A percentile compares a stretch with the other conserved stretches of the same genome.
These are phyloP conservation scores for Syzygium aqueum DNA, from an alignment of 345 rosid species.

Conservation along the genomic window DNA sequence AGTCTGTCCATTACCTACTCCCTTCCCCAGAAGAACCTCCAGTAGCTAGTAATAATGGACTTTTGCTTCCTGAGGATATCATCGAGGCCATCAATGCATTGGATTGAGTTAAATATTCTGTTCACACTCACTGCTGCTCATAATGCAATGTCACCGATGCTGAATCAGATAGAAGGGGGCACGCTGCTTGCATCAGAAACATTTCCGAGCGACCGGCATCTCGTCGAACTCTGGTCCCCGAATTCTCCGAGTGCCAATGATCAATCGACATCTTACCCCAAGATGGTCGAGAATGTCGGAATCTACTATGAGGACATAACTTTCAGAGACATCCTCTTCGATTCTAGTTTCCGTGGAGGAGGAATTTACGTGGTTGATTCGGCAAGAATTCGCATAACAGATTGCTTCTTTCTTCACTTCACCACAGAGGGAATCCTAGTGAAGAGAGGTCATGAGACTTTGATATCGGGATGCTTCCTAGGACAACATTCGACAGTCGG, in stretches of 20 bases:
- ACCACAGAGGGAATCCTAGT: constrained; percentile 53
- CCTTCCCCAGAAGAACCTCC: background rate
- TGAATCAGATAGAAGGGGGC: constrained; percentile 54
- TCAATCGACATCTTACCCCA: background rate
- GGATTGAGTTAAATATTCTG: background rate
- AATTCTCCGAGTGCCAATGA: constrained; percentile 1
- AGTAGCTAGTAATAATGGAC: background rate
- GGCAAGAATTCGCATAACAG: constrained; percentile 35
- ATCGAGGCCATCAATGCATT: background rate
- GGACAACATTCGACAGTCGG: constrained; percentile 61
- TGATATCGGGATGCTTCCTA: constrained; percentile 40
- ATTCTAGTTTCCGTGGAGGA: constrained; percentile 54
- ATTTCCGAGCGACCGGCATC: constrained; percentile 52
- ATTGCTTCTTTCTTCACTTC: constrained; percentile 64
- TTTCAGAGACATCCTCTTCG: constrained; percentile 52
- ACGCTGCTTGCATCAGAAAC: constrained; percentile 46
- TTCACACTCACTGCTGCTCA: background rate
- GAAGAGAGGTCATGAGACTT: constrained; percentile 59
- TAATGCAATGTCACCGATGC: background rate
- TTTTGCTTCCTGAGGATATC: background rate
- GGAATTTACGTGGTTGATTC: constrained; percentile 46
- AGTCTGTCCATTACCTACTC: background rate
- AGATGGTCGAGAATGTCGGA: background rate
- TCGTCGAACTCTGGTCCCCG: constrained; percentile 45
- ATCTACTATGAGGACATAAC: constrained; percentile 52